A percentile compares a stretch with the other conserved stretches of the same genome.
Evolutionary conservation across 2,329 filamentous ascomycete genomes (phyloP).

Genomic region (Claviceps africana): DNA sequence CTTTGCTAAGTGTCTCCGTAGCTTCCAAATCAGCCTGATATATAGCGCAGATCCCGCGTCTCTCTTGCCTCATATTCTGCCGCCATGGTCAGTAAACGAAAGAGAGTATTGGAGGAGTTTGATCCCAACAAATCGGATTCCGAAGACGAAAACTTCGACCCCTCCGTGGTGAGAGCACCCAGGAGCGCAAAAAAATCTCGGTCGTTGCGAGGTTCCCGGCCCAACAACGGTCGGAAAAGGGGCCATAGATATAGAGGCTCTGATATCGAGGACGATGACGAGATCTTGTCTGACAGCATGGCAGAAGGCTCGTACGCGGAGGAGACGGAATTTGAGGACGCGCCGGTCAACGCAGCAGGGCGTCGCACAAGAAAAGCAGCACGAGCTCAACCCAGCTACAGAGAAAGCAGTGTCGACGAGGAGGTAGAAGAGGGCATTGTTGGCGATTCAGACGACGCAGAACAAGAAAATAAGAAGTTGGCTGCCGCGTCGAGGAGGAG

Average conservation of each 20-base stretch:
- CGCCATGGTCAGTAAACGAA: conserved; percentile 36
- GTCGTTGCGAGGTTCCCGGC: conserved; percentile 20
- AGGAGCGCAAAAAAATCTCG: conserved; percentile 29
- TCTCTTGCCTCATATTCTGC: not conserved
- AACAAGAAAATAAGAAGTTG: conserved; percentile 14
- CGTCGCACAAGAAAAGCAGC: conserved; percentile 34
- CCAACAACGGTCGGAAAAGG: conserved; percentile 19
- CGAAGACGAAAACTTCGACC: conserved; percentile 52
- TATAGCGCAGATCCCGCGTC: conserved; percentile 5
- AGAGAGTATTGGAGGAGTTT: conserved; percentile 43
- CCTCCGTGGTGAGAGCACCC: conserved; percentile 30
- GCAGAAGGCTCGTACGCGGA: conserved; percentile 35
- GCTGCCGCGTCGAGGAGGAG: conserved; percentile 17
- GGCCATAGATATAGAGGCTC: conserved; percentile 39
- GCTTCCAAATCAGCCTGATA: not conserved
- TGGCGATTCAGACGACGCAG: conserved; percentile 14
- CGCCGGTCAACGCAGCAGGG: conserved; percentile 32
- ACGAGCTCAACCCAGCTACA: conserved; percentile 31
- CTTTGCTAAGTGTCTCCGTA: not conserved
- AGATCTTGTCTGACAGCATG: conserved; percentile 38
- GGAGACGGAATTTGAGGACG: conserved; percentile 24
- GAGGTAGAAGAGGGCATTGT: conserved; percentile 19
- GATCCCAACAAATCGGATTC: conserved; percentile 55
- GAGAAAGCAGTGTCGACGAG: conserved; percentile 31
- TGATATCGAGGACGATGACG: conserved; percentile 48